A percentile compares a stretch with the other conserved stretches of the same genome.
Conservation (phyloP, 306 rosid genomes). For the Trifolium pratense region DNA sequence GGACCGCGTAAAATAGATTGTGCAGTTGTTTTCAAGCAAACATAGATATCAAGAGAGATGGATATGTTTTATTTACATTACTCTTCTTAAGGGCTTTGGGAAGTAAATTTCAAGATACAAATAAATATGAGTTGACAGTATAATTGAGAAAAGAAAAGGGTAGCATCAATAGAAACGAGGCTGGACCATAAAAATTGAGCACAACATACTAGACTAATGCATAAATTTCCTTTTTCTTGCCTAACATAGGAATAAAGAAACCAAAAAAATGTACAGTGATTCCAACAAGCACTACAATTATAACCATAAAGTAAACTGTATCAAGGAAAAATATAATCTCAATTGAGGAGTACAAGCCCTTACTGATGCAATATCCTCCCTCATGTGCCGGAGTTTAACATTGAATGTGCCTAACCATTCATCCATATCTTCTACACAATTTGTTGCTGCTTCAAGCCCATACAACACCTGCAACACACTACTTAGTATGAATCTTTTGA, state of each 20-base stretch:
- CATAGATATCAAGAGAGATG: conserved; percentile 10
- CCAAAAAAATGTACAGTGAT: conserved; percentile 24
- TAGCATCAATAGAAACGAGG: conserved; percentile 14
- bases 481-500: conserved; percentile 14
- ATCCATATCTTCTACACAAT: conserved; percentile 95
- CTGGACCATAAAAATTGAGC: conserved; percentile 20
- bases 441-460: conserved; percentile 84
- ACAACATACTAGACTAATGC: conserved; percentile 11
- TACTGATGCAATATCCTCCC: conserved; percentile 98
- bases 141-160: conserved; percentile 21
- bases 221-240: conserved; percentile 24
- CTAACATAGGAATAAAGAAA: conserved; percentile 1
- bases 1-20: neutral
- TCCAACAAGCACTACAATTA: conserved; percentile 18
- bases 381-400: conserved; percentile 96
- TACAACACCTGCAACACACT: conserved; percentile 72
- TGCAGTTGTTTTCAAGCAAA: conserved; percentile 23
- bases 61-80: conserved; percentile 23
- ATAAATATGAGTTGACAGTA: conserved; percentile 16
- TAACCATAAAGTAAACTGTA: conserved; percentile 38
- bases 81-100: neutral
- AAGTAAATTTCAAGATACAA: conserved; percentile 20
- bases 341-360: conserved; percentile 39
- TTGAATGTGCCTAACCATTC: conserved; percentile 95
- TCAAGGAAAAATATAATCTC: conserved; percentile 32